Evolutionary conservation across 768 basidiomycete species (phyloP).

Genomic region (Phlebiopsis flavidoalba): DNA sequence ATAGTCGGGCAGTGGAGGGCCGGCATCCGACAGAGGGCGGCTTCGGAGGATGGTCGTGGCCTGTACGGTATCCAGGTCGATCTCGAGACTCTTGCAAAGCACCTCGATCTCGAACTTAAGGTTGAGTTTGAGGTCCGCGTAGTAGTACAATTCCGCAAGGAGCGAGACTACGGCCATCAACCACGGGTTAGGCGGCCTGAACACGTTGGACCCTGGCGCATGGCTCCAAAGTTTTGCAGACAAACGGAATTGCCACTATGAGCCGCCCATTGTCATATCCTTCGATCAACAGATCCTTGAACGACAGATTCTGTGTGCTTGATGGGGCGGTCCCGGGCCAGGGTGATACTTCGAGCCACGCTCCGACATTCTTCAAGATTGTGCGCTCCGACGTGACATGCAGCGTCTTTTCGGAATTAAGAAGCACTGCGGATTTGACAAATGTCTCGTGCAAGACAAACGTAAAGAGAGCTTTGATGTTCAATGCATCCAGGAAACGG

Average conservation of each 20-base stretch:
- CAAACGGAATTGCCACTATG: slow-evolving; percentile 93
- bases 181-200: slow-evolving; percentile 98
- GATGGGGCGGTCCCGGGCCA: slow-evolving; percentile 90
- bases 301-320: slow-evolving; percentile 88
- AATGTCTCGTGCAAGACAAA: slow-evolving; percentile 94
- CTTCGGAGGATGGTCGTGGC: slow-evolving; percentile 79
- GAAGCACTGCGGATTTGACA: slow-evolving; percentile 74
- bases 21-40: slow-evolving; percentile 59
- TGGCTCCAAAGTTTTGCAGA: slow-evolving; percentile 94
- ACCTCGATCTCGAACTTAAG: slow-evolving; percentile 99
- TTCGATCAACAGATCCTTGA: slow-evolving; percentile 96
- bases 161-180: slow-evolving; percentile 92
- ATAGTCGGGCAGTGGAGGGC: slow-evolving; percentile 71
- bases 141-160: slow-evolving; percentile 94
- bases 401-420: slow-evolving; percentile 90
- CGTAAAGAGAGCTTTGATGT: slow-evolving; percentile 58
- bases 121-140: slow-evolving; percentile 92
- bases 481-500: slow-evolving; percentile 84
- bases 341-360: slow-evolving; percentile 91
- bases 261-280: slow-evolving; percentile 90
- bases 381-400: slow-evolving; percentile 81
- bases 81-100: slow-evolving; percentile 85
- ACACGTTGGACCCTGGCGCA: slow-evolving; percentile 86
- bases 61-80: slow-evolving; percentile 82
- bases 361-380: slow-evolving; percentile 88